Evolutionary conservation across 108 stramenopile species (phyloP).

Genomic region (Cylindrotheca closterium): DNA sequence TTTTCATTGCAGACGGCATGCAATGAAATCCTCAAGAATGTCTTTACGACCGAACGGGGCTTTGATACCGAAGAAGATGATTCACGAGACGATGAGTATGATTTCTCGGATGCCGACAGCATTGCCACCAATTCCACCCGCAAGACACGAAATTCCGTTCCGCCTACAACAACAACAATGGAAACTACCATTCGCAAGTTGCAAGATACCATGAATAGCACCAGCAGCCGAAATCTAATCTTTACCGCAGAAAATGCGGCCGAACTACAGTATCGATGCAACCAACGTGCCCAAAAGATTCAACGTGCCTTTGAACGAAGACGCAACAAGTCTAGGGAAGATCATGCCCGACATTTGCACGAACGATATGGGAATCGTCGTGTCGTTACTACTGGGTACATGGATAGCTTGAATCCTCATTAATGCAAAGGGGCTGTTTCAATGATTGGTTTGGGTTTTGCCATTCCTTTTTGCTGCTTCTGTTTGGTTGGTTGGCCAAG

Average conservation of each 20-base stretch:
- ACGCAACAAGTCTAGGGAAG: background rate
- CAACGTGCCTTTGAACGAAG: background rate
- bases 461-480: no score
- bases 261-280: background rate
- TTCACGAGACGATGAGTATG: background rate
- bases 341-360: background rate
- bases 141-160: background rate
- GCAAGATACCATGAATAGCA: background rate
- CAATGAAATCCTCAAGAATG: background rate
- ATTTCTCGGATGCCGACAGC: background rate
- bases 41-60: background rate
- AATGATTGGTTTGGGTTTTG: no score
- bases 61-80: background rate
- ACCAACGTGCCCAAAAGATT: background rate
- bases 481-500: no score
- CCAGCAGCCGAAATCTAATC: background rate
- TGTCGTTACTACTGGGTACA: no score
- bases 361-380: slow-evolving; percentile 2
- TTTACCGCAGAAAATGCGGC: background rate
- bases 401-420: no score
- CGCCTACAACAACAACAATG: background rate
- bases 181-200: background rate
- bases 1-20: background rate
- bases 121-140: background rate
- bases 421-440: no score